Evolutionary conservation across 2,329 filamentous ascomycete species (phyloP).

Genomic region (Hymenoscyphus albidus): DNA sequence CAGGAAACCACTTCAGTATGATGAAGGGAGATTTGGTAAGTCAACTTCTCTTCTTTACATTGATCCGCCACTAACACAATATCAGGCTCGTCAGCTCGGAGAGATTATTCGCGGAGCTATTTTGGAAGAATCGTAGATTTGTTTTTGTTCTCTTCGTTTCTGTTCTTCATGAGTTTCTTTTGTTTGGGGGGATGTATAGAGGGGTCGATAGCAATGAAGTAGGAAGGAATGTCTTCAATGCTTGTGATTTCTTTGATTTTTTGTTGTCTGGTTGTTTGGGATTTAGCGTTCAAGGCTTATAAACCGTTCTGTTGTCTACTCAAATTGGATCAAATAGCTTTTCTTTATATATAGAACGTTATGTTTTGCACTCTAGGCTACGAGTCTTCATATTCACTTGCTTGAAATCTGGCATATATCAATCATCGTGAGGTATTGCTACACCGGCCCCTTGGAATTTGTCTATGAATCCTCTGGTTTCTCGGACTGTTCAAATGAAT

Average conservation of each 20-base stretch:
- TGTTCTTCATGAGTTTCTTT: neutral
- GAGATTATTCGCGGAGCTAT: conserved; percentile 9
- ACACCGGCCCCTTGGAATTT: too few relatives aligned
- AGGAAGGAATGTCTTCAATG: neutral
- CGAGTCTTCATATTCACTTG: neutral
- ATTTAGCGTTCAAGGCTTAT: neutral
- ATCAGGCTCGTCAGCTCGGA: conserved; percentile 10
- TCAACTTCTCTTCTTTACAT: neutral
- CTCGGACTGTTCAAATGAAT: too few relatives aligned
- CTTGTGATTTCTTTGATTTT: neutral
- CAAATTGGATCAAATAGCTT: neutral
- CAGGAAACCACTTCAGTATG: conserved; percentile 73
- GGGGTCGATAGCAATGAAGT: neutral
- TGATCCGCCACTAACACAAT: neutral
- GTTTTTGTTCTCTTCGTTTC: neutral
- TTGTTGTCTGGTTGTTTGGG: neutral
- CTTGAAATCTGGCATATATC: too few relatives aligned
- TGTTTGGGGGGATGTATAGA: neutral
- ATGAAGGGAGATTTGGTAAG: conserved; percentile 59
- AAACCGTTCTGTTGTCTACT: neutral
- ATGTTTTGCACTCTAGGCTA: neutral
- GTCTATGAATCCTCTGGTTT: too few relatives aligned
- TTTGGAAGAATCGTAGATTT: neutral
- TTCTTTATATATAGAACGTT: neutral
- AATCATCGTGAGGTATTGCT: too few relatives aligned